Evolutionary conservation across 176 grass and related monocot genomes (phyloP).

Genomic region (Raddia distichophylla): DNA sequence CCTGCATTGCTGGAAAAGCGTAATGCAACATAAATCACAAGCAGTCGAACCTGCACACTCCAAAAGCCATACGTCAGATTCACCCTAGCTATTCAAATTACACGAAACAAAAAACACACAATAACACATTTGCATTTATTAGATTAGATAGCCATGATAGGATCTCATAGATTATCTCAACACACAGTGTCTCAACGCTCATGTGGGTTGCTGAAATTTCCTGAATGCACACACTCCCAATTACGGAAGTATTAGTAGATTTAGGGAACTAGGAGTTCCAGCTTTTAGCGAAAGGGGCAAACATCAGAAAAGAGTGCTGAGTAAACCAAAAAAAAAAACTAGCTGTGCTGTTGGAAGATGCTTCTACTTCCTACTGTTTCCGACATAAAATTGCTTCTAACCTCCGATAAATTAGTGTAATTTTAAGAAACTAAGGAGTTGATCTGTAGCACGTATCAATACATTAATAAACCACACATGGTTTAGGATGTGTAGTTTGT

Average conservation of each 20-base stretch:
- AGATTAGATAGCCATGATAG: not conserved
- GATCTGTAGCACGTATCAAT: not conserved
- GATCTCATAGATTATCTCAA: not conserved
- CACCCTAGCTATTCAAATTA: not conserved
- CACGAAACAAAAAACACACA: not conserved
- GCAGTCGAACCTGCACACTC: not conserved
- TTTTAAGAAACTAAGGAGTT: not conserved
- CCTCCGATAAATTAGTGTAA: not conserved
- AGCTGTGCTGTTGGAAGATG: not conserved
- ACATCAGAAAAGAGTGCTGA: not conserved
- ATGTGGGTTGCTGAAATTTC: not conserved
- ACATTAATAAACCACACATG: not conserved
- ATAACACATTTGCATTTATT: not conserved
- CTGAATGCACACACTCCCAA: not conserved
- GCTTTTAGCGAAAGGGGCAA: not conserved
- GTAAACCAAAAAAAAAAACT: not conserved
- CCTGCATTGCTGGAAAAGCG: not conserved
- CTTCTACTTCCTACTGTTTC: not conserved
- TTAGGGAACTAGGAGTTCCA: not conserved
- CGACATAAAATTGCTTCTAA: not conserved
- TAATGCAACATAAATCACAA: no score
- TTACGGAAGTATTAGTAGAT: not conserved
- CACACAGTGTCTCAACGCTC: not conserved
- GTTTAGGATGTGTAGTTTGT: constrained; percentile 3
- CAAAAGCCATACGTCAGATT: not conserved